Evolutionary conservation across 2,329 filamentous ascomycete species (phyloP), one percentile per base, ranked within the genome.

Genomic region (Diaporthe australafricana): DNA sequence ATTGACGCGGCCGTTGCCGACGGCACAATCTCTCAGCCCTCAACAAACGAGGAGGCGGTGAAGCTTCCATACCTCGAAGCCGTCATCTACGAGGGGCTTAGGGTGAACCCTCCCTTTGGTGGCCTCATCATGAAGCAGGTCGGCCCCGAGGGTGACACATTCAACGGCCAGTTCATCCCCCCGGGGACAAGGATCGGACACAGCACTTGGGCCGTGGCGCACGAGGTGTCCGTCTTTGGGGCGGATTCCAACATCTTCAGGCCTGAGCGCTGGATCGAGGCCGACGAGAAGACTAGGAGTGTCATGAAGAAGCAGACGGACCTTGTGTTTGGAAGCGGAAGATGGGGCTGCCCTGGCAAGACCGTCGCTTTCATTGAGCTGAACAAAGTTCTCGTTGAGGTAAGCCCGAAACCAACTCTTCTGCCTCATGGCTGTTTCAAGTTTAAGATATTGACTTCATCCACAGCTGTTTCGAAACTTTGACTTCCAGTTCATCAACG

Each of bases 81-180:
- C 52, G 74, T 76, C 30, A 70, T 77, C 50, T 75, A 73, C 57
- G 75, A 77, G 57, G 74, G 73, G 4, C 72, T 77, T 71, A 73
- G 76, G 48, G 50, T 77, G 52, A 25, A 73, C 27, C 74, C 74
- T n/a, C 72, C 63, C 67, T 73, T 66, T 53, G 73, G 45, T 48
- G 70, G 70, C 67, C 72, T 35, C 72, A 74, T 53, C 45, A 74
- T 68, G 74, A 74, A 52, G 47, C 70, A 42, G 55, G 74, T 40
- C 70, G 75, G 35, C 5, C 72, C 45, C 38, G 68, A 65, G 2
- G 75, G 74, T 14, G 70, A 73, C 27, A 75, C 57, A 8, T 52
- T 74, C 22, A 53, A 63, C 38, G 75, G 74, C 68, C 62, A 63
- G 16, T 73, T 71, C 53, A 38, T 77, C 12, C 75, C 75, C 20